Conservation (phyloP, 2,329 filamentous ascomycete genomes). For the Neocatenulostroma microsporum region DNA sequence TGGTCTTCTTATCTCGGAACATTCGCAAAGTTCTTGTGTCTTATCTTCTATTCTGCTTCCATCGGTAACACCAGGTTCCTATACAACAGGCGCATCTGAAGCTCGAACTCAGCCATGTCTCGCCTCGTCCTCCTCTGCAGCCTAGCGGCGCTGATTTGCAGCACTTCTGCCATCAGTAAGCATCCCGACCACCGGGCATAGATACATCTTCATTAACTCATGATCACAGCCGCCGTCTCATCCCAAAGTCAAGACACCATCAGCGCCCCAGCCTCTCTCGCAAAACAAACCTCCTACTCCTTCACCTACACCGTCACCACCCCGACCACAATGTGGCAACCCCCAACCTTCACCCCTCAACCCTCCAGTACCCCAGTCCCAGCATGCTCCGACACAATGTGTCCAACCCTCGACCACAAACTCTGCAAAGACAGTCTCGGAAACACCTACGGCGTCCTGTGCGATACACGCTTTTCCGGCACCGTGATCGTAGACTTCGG, state of each 20-base stretch:
- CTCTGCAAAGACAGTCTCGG: slow-evolving; percentile 11
- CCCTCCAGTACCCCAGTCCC: slow-evolving; percentile 11
- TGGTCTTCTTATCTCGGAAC: no score
- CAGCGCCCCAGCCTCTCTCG: background rate
- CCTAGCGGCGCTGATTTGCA: no score
- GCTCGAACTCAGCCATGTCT: no score
- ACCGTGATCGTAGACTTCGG: slow-evolving; percentile 15
- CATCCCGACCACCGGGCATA: no score
- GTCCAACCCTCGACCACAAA: slow-evolving; percentile 10
- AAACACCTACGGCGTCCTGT: slow-evolving; percentile 14
- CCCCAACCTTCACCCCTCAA: slow-evolving; percentile 13
- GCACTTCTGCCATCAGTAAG: no score
- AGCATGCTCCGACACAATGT: slow-evolving; percentile 12
- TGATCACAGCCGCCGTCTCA: slow-evolving; percentile 7
- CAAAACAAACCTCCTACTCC: slow-evolving; percentile 9
- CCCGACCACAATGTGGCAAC: slow-evolving; percentile 12
- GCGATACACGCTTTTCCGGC: slow-evolving; percentile 13
- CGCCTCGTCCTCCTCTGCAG: no score
- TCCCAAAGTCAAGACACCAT: background rate
- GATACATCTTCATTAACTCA: no score
- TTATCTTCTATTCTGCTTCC: no score
- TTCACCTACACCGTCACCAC: slow-evolving; percentile 15
- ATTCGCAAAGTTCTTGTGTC: no score
- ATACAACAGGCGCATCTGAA: no score
- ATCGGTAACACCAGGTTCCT: no score